Base-by-base conservation (phyloP, 805 yeast species). In the Candida xiaguanensis region DNA sequence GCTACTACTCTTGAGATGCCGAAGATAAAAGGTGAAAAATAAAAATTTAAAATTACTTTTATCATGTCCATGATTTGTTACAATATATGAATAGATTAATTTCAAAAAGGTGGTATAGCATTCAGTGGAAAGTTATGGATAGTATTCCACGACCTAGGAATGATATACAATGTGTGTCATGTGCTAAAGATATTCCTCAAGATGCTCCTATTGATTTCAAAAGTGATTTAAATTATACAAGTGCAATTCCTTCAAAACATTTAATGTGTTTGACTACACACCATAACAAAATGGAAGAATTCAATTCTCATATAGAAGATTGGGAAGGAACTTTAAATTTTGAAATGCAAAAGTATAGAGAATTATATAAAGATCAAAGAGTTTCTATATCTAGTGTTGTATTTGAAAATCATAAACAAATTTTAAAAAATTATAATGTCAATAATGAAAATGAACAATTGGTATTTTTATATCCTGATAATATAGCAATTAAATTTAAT, bases 111-210 rank as follows among this genome's bases (percentile, higher is more conserved):
- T 22, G 17, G 5, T 34, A 41, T 26, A 28, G 38, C 16, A 41
- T 37, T 11, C 28, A 34, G n/a, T 42, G 40, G 43, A 39, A 25
- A 23, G 36, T 44, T 22, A 28, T 45, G 0, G 42, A 44, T 2
- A 37, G 27, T 14, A 78, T 84, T 47, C 84, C 85, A 0, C 50
- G 53, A 7, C 82, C 85, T 1, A 44, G 33, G 6, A 59, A 56
- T 34, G 82, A 79, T 43, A 77, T 84, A 0, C 85, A 85, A 1
- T 80, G 86, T 50, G 80, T 87, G 0, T 61, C 54, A 44, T 83
- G 89, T 48, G 50, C 27, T 12, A 34, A 48, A 9, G 58, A 50
- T 22, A 65, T 72, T 41, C 83, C 80, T 2, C 46, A 44, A 6
- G 63, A 54, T 33, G 65, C 69, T 42, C 75, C 56, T 27, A 69